Conservation (phyloP, 2,329 filamentous ascomycete species). For the Exophiala sp. region DNA sequence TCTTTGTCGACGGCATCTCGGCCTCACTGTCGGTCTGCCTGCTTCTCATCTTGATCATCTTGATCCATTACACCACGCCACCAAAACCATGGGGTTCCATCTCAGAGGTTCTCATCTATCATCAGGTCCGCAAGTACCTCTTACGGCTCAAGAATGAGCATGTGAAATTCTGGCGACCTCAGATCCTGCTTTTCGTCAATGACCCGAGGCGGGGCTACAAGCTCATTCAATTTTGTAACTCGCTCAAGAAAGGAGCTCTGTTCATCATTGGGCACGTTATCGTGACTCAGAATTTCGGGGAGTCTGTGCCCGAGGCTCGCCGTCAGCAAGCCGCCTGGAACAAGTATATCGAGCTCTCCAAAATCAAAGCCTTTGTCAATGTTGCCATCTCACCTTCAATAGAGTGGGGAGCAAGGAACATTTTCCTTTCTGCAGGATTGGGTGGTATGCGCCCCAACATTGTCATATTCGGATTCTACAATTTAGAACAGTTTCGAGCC, state of each 20-base stretch:
- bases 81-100: slow-evolving; percentile 80
- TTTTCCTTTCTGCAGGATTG: slow-evolving; percentile 72
- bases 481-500: slow-evolving; percentile 67
- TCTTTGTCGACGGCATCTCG: slow-evolving; percentile 79
- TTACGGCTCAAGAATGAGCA: slow-evolving; percentile 78
- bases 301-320: slow-evolving; percentile 72
- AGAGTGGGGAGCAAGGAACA: slow-evolving; percentile 78
- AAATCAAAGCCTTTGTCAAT: slow-evolving; percentile 85
- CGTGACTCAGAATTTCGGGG: slow-evolving; percentile 73
- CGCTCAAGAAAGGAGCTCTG: slow-evolving; percentile 76
- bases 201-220: slow-evolving; percentile 74
- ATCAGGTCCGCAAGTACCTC: slow-evolving; percentile 81
- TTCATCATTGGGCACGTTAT: slow-evolving; percentile 86
- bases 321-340: slow-evolving; percentile 77
- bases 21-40: slow-evolving; percentile 68
- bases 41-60: slow-evolving; percentile 68
- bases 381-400: slow-evolving; percentile 74
- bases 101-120: slow-evolving; percentile 80
- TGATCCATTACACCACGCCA: slow-evolving; percentile 79
- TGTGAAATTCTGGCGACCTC: slow-evolving; percentile 89
- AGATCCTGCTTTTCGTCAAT: slow-evolving; percentile 78
- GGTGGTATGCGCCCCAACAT: slow-evolving; percentile 89
- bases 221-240: slow-evolving; percentile 86
- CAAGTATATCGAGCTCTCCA: slow-evolving; percentile 78
- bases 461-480: slow-evolving; percentile 72